A percentile compares a stretch with the other conserved stretches of the same genome.
Evolutionary conservation across 257 asterid genomes (phyloP).

Genomic region (Voacanga thouarsii): DNA sequence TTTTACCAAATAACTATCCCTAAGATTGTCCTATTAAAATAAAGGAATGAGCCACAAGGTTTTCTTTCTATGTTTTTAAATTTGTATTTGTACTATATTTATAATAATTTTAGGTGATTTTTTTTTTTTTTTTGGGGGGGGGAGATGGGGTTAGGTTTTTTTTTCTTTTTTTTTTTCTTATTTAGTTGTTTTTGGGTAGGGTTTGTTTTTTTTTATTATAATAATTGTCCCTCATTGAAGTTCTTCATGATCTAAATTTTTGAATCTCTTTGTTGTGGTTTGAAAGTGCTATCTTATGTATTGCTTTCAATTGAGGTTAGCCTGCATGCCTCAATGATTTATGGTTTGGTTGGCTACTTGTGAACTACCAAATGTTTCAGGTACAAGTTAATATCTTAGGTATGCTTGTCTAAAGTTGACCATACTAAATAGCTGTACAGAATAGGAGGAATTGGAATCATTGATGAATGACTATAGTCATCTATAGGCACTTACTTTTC

Average conservation of each 20-base stretch:
- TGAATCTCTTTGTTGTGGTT: background rate
- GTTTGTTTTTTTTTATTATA: too few species aligned
- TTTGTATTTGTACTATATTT: too few species aligned
- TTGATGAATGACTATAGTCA: slow-evolving; percentile 87
- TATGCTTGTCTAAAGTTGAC: slow-evolving; percentile 31
- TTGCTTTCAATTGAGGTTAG: background rate
- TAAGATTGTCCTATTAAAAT: too few species aligned
- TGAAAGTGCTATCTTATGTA: background rate
- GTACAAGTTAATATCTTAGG: background rate
- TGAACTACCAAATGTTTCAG: background rate
- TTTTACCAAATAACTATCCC: too few species aligned
- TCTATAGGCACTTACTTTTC: slow-evolving; percentile 83
- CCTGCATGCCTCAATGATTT: background rate
- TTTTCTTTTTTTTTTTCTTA: too few species aligned
- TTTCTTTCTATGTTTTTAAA: too few species aligned
- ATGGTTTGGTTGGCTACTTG: background rate
- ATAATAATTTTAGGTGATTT: too few species aligned
- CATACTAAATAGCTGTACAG: slow-evolving; percentile 68
- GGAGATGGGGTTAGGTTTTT: too few species aligned
- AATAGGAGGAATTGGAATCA: slow-evolving; percentile 99
- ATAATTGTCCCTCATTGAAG: too few species aligned
- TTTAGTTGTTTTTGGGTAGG: too few species aligned
- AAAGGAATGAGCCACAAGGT: too few species aligned
- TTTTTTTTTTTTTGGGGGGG: too few species aligned
- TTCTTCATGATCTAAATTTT: background rate